Conservation (phyloP, 106 monocot species). For the Iris macrosiphon region DNA sequence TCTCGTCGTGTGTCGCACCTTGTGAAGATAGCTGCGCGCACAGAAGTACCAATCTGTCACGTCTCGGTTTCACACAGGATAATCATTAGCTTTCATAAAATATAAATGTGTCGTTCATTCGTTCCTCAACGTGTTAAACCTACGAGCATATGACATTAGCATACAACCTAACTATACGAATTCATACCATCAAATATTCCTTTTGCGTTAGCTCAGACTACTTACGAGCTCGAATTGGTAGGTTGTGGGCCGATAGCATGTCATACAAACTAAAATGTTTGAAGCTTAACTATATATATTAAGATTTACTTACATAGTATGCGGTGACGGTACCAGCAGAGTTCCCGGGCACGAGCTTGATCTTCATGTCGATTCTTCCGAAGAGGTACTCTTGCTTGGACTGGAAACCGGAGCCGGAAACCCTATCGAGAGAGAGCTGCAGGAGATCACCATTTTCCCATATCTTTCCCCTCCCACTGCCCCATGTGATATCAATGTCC, state of each 20-base stretch:
- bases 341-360: constrained; percentile 5
- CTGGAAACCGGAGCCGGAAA: constrained; percentile 6
- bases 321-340: constrained; percentile 18
- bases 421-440: constrained; percentile 6
- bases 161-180: no score
- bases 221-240: no score
- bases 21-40: background rate
- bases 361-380: constrained; percentile 9
- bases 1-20: constrained; percentile 1
- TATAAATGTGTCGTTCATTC: no score
- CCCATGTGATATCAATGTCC: constrained; percentile 8
- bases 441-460: constrained; percentile 5
- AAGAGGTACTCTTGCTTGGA: constrained; percentile 14
- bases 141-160: no score
- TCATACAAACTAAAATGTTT: no score
- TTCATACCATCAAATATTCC: no score
- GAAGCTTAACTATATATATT: no score
- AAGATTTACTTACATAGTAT: constrained; percentile 20
- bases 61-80: no score
- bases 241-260: no score
- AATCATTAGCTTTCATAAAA: no score
- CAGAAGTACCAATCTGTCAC: background rate
- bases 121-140: no score
- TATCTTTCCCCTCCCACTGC: constrained; percentile 7
- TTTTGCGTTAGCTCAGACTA: no score